Base-by-base conservation (phyloP, 352 stramenopile genomes). In the Phytophthora sp. region DNA sequence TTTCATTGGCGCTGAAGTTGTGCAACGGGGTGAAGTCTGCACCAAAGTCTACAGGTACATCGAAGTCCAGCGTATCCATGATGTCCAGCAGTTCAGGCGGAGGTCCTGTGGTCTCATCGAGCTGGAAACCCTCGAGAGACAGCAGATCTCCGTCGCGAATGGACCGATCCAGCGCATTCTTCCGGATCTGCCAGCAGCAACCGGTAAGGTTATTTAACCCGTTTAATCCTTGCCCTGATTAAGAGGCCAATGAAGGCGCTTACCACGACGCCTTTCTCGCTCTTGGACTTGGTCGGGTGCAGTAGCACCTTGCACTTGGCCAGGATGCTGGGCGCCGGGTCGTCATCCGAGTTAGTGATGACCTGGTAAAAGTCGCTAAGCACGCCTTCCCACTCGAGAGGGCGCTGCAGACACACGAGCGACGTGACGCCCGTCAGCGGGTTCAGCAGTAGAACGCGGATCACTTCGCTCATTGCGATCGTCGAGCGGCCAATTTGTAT, bases 91-190 rank as follows among this genome's bases (percentile, higher is more conserved):
- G 54, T 51, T 92, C 84, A 2, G 80, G 79, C 11, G 82, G 86
- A 0, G 84, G 79, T n/a, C 69, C 76, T 18, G 58, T 71, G n/a
- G 69, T 62, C 8, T 88, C 74, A 16, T 71, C 58, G 7, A 78
- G 55, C 33, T 73, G 61, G 38, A 94, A 90, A 38, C 79, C 77
- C 38, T 91, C 79, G 0, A 94, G 65, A 18, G 81, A 91, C 35
- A 94, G 73, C 51, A 94, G 71, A 49, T 94, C 86, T 42, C 86
- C 86, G 51, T 94, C 86, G n/a, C 86, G 86, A 51, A 94, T 91
- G 3, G 86, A 92, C 18, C 78, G 76, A 73, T 94, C 86, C 56
- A 94, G 56, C 15, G 77, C 79, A 35, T 75, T 88, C 60, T 85
- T 89, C 15, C 83, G 79, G 60, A 91, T 88, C 82, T 90, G 38